Conservation (phyloP, 495 filamentous ascomycete species). For the Xylaria grammica region DNA sequence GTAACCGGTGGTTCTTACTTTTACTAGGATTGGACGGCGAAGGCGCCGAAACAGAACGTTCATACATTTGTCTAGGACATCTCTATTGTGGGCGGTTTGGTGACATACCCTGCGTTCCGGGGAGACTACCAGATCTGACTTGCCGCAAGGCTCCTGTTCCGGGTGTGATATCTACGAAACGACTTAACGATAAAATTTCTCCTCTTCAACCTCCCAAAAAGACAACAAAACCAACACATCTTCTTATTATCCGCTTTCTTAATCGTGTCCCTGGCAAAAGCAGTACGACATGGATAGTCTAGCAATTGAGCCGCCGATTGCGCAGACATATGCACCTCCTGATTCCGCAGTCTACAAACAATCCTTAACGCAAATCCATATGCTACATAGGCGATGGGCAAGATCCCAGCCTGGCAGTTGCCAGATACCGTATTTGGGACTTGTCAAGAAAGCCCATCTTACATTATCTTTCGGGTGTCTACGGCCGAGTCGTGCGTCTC, state of each 20-base stretch:
- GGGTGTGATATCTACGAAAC: conserved; percentile 46
- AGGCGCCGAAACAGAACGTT: conserved; percentile 27
- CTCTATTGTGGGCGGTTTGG: conserved; percentile 49
- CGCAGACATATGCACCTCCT: conserved; percentile 7
- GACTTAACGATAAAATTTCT: conserved; percentile 50
- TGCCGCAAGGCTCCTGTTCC: conserved; percentile 64
- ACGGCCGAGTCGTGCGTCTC: neutral
- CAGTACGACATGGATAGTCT: conserved; percentile 18
- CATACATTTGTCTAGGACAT: conserved; percentile 39
- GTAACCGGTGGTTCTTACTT: conserved; percentile 52
- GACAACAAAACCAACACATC: conserved; percentile 38
- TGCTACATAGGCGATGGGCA: conserved; percentile 30
- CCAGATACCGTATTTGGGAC: neutral
- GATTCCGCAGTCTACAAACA: conserved; percentile 10
- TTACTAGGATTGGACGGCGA: conserved; percentile 28
- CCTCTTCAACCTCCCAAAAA: conserved; percentile 29
- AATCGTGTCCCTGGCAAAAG: conserved; percentile 28
- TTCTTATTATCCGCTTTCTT: conserved; percentile 43
- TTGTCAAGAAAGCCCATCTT: neutral
- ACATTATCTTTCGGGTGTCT: conserved; percentile 5
- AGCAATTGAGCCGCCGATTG: conserved; percentile 27
- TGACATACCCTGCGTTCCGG: conserved; percentile 42
- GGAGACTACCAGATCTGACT: conserved; percentile 60
- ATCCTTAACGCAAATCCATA: conserved; percentile 9
- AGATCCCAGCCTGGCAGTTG: conserved; percentile 14